These are phyloP conservation scores for Sutorius australiensis DNA, from an alignment of 768 basidiomycete species.

Conservation along the genomic window DNA sequence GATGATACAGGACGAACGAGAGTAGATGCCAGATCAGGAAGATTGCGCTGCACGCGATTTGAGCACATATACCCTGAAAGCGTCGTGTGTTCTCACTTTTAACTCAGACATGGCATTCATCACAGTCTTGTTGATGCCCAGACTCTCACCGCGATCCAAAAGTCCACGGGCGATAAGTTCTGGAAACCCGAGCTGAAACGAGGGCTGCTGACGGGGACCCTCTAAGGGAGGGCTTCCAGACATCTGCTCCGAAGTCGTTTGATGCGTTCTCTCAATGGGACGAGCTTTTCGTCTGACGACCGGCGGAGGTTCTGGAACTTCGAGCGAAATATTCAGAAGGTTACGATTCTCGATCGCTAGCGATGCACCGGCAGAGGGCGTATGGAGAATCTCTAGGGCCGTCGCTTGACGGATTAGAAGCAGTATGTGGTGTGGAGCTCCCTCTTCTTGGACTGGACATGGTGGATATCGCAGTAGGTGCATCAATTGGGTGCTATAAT, in stretches of 20 bases:
- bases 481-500: slow-evolving; percentile 84
- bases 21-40: slow-evolving; percentile 76
- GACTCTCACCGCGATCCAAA: slow-evolving; percentile 69
- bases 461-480: slow-evolving; percentile 82
- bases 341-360: slow-evolving; percentile 81
- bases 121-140: slow-evolving; percentile 81
- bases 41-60: slow-evolving; percentile 56
- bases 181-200: slow-evolving; percentile 52
- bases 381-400: slow-evolving; percentile 70
- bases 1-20: slow-evolving; percentile 52
- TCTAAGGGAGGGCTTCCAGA: slow-evolving; percentile 20
- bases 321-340: slow-evolving; percentile 65
- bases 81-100: slow-evolving; percentile 45
- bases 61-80: neutral
- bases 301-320: slow-evolving; percentile 50
- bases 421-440: slow-evolving; percentile 51
- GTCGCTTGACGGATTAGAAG: slow-evolving; percentile 84
- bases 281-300: slow-evolving; percentile 36
- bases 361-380: slow-evolving; percentile 70
- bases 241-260: slow-evolving; percentile 20
- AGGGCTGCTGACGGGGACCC: slow-evolving; percentile 40
- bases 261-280: slow-evolving; percentile 30
- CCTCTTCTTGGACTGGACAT: slow-evolving; percentile 31
- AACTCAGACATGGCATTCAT: slow-evolving; percentile 78
- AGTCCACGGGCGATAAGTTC: slow-evolving; percentile 72